Evolutionary conservation across 805 yeast genomes (phyloP).

Genomic region (Kurtzmaniella fragi): DNA sequence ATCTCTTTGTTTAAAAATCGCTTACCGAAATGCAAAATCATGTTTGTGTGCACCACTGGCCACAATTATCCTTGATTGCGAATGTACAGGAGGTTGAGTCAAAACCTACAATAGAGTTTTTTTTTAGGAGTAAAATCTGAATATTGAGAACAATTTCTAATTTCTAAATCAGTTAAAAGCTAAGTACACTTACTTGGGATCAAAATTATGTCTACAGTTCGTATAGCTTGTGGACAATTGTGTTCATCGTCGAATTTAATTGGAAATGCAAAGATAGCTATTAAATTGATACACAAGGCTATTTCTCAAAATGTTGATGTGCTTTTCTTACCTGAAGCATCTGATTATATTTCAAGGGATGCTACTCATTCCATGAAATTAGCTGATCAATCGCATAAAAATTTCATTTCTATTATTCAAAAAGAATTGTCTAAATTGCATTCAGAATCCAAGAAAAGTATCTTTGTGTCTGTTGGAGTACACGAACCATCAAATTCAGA

Average conservation of each 20-base stretch:
- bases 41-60: no score
- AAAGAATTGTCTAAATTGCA: constrained; percentile 37
- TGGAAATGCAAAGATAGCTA: constrained; percentile 57
- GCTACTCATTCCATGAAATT: constrained; percentile 60
- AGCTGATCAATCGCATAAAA: constrained; percentile 38
- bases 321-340: constrained; percentile 88
- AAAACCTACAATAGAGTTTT: no score
- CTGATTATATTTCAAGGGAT: constrained; percentile 76
- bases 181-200: no score
- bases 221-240: constrained; percentile 79
- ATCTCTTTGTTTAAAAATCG: no score
- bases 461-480: constrained; percentile 79
- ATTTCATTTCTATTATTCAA: constrained; percentile 41
- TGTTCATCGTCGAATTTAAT: constrained; percentile 63
- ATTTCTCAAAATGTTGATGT: constrained; percentile 55
- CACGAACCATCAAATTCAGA: constrained; percentile 60
- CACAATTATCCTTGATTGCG: no score
- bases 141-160: no score
- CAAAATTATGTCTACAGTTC: no score
- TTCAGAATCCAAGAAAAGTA: constrained; percentile 10
- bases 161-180: no score
- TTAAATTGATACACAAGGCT: constrained; percentile 59
- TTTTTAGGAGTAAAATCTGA: no score
- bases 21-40: no score
- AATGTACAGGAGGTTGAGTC: no score